Base-by-base conservation (phyloP, 176 grass and related monocot species). In the Typha latifolia region DNA sequence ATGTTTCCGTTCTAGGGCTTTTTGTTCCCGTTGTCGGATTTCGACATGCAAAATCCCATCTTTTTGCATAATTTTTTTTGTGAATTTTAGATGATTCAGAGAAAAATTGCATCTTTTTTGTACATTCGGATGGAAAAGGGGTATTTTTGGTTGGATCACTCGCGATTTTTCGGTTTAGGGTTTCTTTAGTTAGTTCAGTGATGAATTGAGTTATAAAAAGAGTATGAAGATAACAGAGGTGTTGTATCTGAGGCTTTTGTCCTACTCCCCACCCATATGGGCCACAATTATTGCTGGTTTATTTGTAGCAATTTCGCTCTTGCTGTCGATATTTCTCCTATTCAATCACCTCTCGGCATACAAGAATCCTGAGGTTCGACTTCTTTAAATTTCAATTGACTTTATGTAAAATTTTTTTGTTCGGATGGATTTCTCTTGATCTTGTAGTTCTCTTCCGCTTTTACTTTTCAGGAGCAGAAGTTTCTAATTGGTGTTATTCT, bases 281-380 rank as follows among this genome's bases (percentile, higher is more conserved):
- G 84, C 87, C 49, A 74, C 71, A 0, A 23, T 82, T 57, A 79
- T 79, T 2, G 78, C 82, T 2, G 82, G 77, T 2, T 16, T 96
- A 32, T 83, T 86, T 11, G 80, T 96, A 2, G 29, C 34, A 21
- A 47, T 77, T 15, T 79, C 84, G 0, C 29, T 96, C 67, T 81
- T 74, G 3, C 72, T 96, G 12, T 96, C 92, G 69, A 12, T 87
- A 16, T 91, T 82, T 79, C 65, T 96, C 62, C 48, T 96, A 9
- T 75, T 96, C 26, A 85, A 79, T 55, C 92, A 96, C 37, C 82
- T 96, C 14, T 81, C 80, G 0, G 80, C 92, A 5, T 96, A 96
- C 88, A 88, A 85, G 32, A 91, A 96, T 74, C 92, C 92, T 12
- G 92, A 96, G 87, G 92, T 96, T 67, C 47, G 10, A 43, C 22